Base-by-base conservation (phyloP, 1,284 basidiomycete genomes). In the Sporisorium exsertum region DNA sequence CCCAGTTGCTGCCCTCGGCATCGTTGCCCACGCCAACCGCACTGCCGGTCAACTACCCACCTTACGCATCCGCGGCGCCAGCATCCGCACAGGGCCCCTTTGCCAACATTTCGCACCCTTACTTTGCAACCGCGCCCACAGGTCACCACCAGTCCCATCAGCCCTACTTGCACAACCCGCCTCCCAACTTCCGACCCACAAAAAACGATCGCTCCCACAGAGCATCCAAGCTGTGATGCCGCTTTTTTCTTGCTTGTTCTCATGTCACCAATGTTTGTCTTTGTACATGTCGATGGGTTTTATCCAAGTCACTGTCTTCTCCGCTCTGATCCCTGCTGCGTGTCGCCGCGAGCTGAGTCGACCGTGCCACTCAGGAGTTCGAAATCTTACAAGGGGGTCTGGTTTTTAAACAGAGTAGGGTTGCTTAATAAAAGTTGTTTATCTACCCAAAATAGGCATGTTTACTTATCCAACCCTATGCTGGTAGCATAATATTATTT, bases 1-100 rank as follows among this genome's bases (percentile, higher is more conserved):
- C 70, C 2, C 70, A 72, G 45, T 12, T 67, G 15, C 37, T 72
- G 40, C 70, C 70, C 13, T 72, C 70, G 32, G 70, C 64, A 5
- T 67, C 70, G 2, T 52, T 72, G 16, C 70, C 70, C 37, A 54
- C 50, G 29, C 40, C 58, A 15, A 54, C 35, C 7, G 26, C 27
- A 5, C 43, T 37, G 7, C n/a, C 18, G 7, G 40, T 27, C 40
- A 37, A 24, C 40, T 54, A 68, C 29, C 54, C 58, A 10, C 50
- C 50, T 8, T 18, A 26, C 1, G 40, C 27, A 0, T 10, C 22
- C 26, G 33, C 33, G 22, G 18, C 32, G 22, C 13, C 26, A 22
- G 32, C 3, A 3, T 20, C 57, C n/a, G 33, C 45, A 13, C 33
- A 33, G 16, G 29, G 18, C 7, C 16, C 35, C 18, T 50, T 35